Evolutionary conservation across 2,329 filamentous ascomycete species (phyloP), one percentile per base, ranked within the genome.

Genomic region (Xylogone sp.): DNA sequence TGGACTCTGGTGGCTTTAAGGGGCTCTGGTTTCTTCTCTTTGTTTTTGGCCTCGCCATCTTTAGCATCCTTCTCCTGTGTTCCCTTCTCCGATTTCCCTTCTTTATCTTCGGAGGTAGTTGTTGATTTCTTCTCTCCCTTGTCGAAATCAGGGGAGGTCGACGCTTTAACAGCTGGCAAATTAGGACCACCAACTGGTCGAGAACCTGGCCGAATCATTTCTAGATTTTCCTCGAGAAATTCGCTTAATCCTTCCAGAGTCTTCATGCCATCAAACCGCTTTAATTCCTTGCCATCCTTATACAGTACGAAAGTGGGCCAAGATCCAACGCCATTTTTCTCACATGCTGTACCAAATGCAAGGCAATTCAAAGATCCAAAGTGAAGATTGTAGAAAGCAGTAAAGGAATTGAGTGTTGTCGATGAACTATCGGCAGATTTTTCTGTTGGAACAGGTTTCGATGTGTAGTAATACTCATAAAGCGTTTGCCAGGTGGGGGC

Each of bases 381-480:
- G 61, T 88, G 84, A 69, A 96, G 93, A 70, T 93, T 84, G 71
- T 97, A 97, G 68, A 84, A 94, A 50, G 85, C 78, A 27, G 85
- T 84, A 65, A 97, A 97, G 22, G 72, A 70, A 42, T 79, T 71
- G 16, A 72, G 64, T 56, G 73, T 80, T 59, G 69, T 74, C 62
- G 72, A 75, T 61, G 67, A 71, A 20, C 69, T 46, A 69, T 54
- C 76, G 70, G 46, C 49, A 4, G 58, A 39, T 13, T 56, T 45
- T 10, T 53, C 56, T 43, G 61, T 49, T 21, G 64, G 60, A 10
- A 86, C 73, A 16, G 87, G 86, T 62, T 90, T 86, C 34, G 90
- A 94, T 34, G 92, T 97, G 73, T 90, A 62, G 45, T 61, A 99
- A 70, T 86, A 97, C 73, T 99, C 94, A 76, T 97, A 96, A 13